Conservation (phyloP, 352 stramenopile genomes). For the Aphanomyces cochlioides region DNA sequence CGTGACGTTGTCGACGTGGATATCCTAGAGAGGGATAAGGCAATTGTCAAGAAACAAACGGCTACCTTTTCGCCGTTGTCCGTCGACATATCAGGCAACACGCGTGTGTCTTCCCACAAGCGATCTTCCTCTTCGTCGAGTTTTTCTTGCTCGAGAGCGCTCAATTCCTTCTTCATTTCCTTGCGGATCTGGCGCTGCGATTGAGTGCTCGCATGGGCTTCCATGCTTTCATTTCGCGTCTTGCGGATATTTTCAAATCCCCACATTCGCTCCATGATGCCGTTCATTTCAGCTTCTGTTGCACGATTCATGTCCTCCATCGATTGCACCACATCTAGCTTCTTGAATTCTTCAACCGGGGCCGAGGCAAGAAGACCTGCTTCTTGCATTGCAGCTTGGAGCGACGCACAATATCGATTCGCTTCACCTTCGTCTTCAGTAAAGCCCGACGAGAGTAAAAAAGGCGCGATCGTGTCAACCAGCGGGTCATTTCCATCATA, state of each 20-base stretch:
- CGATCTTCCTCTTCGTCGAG: constrained; percentile 62
- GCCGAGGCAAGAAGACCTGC: constrained; percentile 16
- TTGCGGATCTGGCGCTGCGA: constrained; percentile 80
- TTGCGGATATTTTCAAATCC: constrained; percentile 82
- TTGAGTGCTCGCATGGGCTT: constrained; percentile 65
- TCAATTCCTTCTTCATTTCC: constrained; percentile 60
- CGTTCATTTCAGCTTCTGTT: constrained; percentile 49
- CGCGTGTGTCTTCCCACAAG: constrained; percentile 73
- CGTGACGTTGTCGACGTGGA: constrained; percentile 81
- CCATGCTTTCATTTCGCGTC: constrained; percentile 71
- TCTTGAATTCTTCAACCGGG: constrained; percentile 31
- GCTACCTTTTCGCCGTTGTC: constrained; percentile 64
- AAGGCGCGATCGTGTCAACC: constrained; percentile 60
- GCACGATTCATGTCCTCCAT: constrained; percentile 68
- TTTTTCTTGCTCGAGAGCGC: constrained; percentile 54
- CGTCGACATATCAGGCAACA: constrained; percentile 66
- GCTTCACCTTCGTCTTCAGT: constrained; percentile 44
- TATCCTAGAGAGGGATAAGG: constrained; percentile 42
- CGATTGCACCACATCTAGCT: constrained; percentile 56
- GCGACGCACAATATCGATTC: constrained; percentile 38
- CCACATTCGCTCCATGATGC: constrained; percentile 79
- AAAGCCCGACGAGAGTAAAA: constrained; percentile 58
- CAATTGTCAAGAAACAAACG: neutral
- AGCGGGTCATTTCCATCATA: constrained; percentile 45
- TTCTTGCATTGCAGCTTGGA: constrained; percentile 40